These are phyloP conservation scores for Pelargonium australe DNA, from an alignment of 441 rosid species.

Conservation along the genomic window DNA sequence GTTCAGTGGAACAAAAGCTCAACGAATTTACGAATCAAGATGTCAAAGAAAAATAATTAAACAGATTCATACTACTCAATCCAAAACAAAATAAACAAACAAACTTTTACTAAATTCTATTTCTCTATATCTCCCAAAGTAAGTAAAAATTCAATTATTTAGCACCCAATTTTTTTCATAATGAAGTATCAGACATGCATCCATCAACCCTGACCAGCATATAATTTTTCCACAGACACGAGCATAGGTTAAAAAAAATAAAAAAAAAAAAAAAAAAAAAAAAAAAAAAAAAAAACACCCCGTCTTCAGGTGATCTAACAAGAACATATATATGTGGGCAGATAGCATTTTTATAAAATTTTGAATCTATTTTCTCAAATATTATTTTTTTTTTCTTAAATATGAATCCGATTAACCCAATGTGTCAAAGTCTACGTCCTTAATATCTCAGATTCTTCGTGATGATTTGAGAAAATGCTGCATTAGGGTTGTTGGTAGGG, in stretches of 20 bases:
- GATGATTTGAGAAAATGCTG: too few species aligned
- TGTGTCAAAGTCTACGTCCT: neutral
- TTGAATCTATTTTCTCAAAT: neutral
- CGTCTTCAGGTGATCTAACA: too few species aligned
- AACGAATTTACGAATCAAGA: neutral
- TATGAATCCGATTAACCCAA: neutral
- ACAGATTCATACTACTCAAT: neutral
- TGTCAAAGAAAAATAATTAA: neutral
- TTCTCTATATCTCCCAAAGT: too few species aligned
- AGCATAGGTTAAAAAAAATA: too few species aligned
- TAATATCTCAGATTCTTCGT: neutral
- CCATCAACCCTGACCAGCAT: too few species aligned
- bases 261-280: too few species aligned
- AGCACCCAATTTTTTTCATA: too few species aligned
- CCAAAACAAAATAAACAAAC: neutral
- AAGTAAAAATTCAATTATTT: too few species aligned
- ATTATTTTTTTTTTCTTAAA: neutral
- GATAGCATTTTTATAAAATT: neutral
- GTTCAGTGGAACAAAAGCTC: neutral
- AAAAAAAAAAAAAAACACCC: too few species aligned
- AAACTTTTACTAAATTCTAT: neutral
- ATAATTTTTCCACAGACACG: too few species aligned
- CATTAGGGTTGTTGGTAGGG: neutral
- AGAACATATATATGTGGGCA: neutral
- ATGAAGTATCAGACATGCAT: too few species aligned